Evolutionary conservation across 495 filamentous ascomycete species (phyloP), one percentile per base, ranked within the genome.

Genomic region (Peziza echinospora): DNA sequence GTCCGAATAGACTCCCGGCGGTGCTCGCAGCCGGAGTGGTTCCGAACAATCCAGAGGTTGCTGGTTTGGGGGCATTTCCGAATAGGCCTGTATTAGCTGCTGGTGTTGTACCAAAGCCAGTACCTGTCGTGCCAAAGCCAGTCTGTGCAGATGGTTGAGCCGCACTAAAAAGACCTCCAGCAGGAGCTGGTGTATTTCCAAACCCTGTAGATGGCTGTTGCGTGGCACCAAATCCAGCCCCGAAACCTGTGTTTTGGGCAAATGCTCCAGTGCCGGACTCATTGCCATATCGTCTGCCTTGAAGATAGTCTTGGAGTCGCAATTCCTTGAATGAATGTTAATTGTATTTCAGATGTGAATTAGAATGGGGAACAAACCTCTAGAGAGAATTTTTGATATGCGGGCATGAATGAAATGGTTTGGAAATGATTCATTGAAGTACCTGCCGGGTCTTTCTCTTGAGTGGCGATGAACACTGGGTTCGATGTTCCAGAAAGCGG

Each of bases 301-400:
- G 77, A 46, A 76, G 72, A 63, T 96, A 97, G 64, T 97, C 89
- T 26, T 72, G 82, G 47, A 92, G 61, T 56, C 89, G 74, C 41
- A 97, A 63, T 62, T 97, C 89, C 60, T 67, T 46, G 4, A 22
- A 13, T 24, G 41, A 49, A 58, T 9, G 53, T 51, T 22, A 21
- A 34, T 16, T 10, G 22, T 17, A 26, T 21, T 25, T n/a, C 23
- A 19, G 16, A 55, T 9, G 22, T n/a, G n/a, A n/a, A n/a, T n/a
- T 23, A 26, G 46, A 45, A 26, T 26, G 6, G n/a, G 0, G 25
- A 39, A 53, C 53, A 40, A 49, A 64, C 65, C 56, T 97, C 89
- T 26, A 82, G 74, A 4, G 84, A 93, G 62, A 74, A 93, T 50
- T 84, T 85, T 59, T 72, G 74, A 64, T 93, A 96, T 0, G 83